Evolutionary conservation across 176 grass and related monocot genomes (phyloP).

Genomic region (Bonia amplexicaulis): DNA sequence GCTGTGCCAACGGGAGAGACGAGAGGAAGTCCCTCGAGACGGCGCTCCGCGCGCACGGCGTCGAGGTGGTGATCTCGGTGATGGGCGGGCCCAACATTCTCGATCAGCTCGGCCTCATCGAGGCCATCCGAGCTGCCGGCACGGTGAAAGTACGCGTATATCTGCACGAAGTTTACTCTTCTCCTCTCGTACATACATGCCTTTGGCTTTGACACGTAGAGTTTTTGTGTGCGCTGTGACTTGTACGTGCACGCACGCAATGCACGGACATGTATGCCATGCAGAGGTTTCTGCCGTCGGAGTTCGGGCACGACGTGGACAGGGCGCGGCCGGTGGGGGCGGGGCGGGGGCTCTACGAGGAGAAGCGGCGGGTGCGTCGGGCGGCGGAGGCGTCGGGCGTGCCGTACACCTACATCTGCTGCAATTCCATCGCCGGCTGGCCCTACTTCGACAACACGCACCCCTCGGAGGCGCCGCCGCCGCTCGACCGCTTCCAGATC

Average conservation of each 20-base stretch:
- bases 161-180: not conserved
- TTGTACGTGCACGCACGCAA: no score
- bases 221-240: not conserved
- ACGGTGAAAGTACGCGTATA: conserved; percentile 48
- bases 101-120: conserved; percentile 60
- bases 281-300: conserved; percentile 69
- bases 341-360: conserved; percentile 48
- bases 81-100: conserved; percentile 58
- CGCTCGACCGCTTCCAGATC: conserved; percentile 71
- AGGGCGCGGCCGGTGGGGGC: conserved; percentile 64
- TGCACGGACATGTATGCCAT: not conserved
- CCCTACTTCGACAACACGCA: conserved; percentile 70
- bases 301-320: conserved; percentile 84
- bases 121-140: conserved; percentile 38
- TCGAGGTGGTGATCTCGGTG: conserved; percentile 66
- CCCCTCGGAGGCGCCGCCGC: conserved; percentile 58
- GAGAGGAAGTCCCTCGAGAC: conserved; percentile 34
- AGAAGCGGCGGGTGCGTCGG: conserved; percentile 55
- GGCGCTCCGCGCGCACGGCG: conserved; percentile 37
- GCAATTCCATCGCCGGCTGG: conserved; percentile 82
- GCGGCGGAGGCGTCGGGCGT: conserved; percentile 51
- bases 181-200: no score
- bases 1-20: not conserved
- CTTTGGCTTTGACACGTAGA: not conserved
- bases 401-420: conserved; percentile 73